Percentiles rank a stretch among this genome's conserved stretches.
phyloP scores from a whole-genome alignment of 2,329 filamentous ascomycete genomes.

The Paecilomyces fulvus region DNA sequence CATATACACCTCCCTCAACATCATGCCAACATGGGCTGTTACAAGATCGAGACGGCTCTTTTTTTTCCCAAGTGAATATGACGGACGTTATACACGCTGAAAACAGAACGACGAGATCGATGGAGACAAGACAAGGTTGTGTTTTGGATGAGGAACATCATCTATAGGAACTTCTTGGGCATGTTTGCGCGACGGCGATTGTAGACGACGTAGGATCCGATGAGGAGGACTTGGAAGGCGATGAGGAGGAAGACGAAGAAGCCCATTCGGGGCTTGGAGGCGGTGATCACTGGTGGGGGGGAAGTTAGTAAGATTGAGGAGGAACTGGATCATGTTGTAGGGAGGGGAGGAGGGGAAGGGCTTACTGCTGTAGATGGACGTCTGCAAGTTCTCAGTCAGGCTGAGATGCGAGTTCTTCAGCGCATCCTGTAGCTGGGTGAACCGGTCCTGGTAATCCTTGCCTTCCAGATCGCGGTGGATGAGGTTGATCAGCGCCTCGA shows the following conservation, averaged over 20 bases:
- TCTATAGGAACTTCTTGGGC: constrained; percentile 86
- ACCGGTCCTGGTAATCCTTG: constrained; percentile 49
- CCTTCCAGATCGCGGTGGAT: constrained; percentile 48
- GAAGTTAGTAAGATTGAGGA: not conserved
- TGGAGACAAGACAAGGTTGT: too few species aligned
- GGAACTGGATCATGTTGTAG: not conserved
- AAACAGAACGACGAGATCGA: not conserved
- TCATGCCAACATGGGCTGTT: not conserved
- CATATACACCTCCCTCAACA: not conserved
- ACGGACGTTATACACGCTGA: not conserved
- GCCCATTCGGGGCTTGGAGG: constrained; percentile 49
- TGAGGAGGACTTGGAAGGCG: constrained; percentile 63
- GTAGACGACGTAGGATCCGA: constrained; percentile 63
- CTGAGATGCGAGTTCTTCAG: constrained; percentile 47
- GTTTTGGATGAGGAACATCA: not conserved
- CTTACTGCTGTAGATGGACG: constrained; percentile 43
- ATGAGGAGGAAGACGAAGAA: constrained; percentile 64
- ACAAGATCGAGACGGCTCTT: not conserved
- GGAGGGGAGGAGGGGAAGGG: constrained; percentile 3
- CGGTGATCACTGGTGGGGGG: constrained; percentile 38
- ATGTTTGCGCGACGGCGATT: constrained; percentile 66
- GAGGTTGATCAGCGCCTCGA: constrained; percentile 43
- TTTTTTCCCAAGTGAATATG: not conserved
- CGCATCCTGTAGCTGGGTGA: constrained; percentile 46
- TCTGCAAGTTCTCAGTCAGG: constrained; percentile 44